These are phyloP conservation scores for Xylaria sp. DNA, from an alignment of 2,329 filamentous ascomycete species.

Conservation along the genomic window DNA sequence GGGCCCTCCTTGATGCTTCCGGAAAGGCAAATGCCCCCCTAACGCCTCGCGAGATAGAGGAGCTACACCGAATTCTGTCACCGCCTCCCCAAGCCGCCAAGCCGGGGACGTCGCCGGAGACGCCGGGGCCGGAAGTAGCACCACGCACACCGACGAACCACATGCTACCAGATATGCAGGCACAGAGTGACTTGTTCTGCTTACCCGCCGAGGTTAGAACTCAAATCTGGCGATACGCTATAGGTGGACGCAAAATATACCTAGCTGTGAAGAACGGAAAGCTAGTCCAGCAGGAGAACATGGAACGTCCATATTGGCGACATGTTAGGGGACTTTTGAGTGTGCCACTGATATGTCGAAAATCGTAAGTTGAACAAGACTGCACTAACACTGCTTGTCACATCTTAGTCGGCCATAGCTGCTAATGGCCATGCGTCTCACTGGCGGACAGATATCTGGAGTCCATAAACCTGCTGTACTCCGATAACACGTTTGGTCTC, in stretches of 20 bases:
- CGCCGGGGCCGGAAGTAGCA: constrained; percentile 12
- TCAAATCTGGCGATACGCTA: constrained; percentile 35
- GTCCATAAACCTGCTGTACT: constrained; percentile 37
- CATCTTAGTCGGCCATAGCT: not conserved
- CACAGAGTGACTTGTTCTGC: constrained; percentile 34
- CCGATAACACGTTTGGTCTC: constrained; percentile 37
- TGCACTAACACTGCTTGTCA: not conserved
- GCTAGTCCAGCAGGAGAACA: constrained; percentile 34
- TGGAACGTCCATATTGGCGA: constrained; percentile 36
- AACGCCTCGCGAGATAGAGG: constrained; percentile 35
- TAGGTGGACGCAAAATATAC: constrained; percentile 34
- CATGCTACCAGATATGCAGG: constrained; percentile 34
- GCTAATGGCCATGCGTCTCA: constrained; percentile 17
- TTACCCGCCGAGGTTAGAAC: constrained; percentile 34
- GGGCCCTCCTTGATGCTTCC: constrained; percentile 32
- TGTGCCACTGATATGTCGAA: constrained; percentile 36
- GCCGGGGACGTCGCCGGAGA: constrained; percentile 19
- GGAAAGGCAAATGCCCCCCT: constrained; percentile 31
- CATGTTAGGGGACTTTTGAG: constrained; percentile 27
- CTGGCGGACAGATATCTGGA: constrained; percentile 33
- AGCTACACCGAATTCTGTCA: constrained; percentile 36
- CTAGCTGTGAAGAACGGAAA: constrained; percentile 30
- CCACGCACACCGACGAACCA: constrained; percentile 36
- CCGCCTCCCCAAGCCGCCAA: constrained; percentile 16
- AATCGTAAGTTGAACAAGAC: constrained; percentile 31